Evolutionary conservation across 1,139 yeast genomes (phyloP), one percentile per base, ranked within the genome.

Genomic region (Yarrowia galli): DNA sequence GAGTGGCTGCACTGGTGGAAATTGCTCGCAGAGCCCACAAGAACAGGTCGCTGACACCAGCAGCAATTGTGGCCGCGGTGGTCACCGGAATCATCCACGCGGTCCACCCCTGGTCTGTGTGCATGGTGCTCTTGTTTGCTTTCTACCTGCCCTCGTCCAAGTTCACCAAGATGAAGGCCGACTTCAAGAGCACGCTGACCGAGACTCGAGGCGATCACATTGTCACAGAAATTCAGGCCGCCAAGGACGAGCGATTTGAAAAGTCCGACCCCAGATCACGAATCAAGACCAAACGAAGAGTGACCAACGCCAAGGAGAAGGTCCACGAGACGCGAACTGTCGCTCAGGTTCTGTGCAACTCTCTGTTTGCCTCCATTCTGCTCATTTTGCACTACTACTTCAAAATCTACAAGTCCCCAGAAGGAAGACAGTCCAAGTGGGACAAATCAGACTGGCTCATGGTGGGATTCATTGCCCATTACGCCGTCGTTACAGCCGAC

Each of bases 401-500:
- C 65, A 65, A 18, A 12, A 38, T 35, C 53, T 70, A 22, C 60
- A 70, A 65, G 53, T 38, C 48, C 1, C 53, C 68, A 6, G 63
- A 54, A 1, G 68, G 53, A 7, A n/a, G 38, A 28, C 56, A 38
- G 35, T 40, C 42, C 35, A 48, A 64, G 53, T 49, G 65, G 56
- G 66, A 67, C 38, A 67, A 68, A 46, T 45, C 67, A 13, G 58
- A 69, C 46, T 56, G 69, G 65, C 64, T 74, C 18, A 45, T 70
- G 16, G 74, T 78, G 8, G 84, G 83, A 6, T 73, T 80, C 22
- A 72, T 80, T 32, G 77, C 80, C 3, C 84, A 83, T 60, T 83
- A 83, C 70, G 80, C 82, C 7, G 83, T 84, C 2, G 84, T 82
- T 15, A 81, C 81, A 1, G 81, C 84, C 4, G 86, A 83, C 69